Conservation (phyloP, 305 asterid genomes). For the Fraxinus nigra region DNA sequence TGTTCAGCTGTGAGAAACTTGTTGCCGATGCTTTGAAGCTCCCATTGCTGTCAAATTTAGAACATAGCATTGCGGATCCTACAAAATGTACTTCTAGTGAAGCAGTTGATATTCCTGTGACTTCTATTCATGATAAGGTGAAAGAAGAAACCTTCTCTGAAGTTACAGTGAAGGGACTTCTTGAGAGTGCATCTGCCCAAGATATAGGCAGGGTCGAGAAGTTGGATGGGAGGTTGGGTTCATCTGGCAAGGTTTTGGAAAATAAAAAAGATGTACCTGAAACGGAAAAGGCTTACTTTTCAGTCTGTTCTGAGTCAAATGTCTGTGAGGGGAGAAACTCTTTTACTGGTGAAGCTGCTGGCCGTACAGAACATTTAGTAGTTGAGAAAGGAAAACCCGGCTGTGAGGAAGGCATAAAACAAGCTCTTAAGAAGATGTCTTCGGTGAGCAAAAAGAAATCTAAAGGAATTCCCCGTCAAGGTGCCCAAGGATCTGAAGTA, state of each 20-base stretch:
- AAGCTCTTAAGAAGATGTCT: conserved; percentile 42
- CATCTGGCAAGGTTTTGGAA: conserved; percentile 37
- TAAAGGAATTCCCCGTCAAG: conserved; percentile 40
- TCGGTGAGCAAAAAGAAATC: conserved; percentile 49
- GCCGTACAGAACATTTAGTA: conserved; percentile 35
- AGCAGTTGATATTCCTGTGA: conserved; percentile 28
- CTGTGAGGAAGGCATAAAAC: conserved; percentile 41
- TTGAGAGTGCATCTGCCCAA: conserved; percentile 38
- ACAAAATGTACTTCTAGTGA: conserved; percentile 32
- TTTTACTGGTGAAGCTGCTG: conserved; percentile 31
- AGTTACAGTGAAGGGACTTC: conserved; percentile 40
- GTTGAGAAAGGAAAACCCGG: conserved; percentile 44
- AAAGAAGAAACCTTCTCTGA: conserved; percentile 38
- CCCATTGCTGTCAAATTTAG: conserved; percentile 63
- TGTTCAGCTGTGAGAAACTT: conserved; percentile 64
- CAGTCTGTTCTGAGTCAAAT: conserved; percentile 41
- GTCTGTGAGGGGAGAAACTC: conserved; percentile 42
- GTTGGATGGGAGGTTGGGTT: conserved; percentile 38
- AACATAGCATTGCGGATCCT: conserved; percentile 27
- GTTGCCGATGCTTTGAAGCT: conserved; percentile 76
- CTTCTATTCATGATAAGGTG: conserved; percentile 28
- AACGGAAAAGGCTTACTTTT: conserved; percentile 37
- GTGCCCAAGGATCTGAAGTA: conserved; percentile 32
- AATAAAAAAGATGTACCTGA: conserved; percentile 37
- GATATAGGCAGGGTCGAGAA: conserved; percentile 41